These are phyloP conservation scores for Xylaria sp. DNA, from an alignment of 2,329 filamentous ascomycete species.

Conservation along the genomic window DNA sequence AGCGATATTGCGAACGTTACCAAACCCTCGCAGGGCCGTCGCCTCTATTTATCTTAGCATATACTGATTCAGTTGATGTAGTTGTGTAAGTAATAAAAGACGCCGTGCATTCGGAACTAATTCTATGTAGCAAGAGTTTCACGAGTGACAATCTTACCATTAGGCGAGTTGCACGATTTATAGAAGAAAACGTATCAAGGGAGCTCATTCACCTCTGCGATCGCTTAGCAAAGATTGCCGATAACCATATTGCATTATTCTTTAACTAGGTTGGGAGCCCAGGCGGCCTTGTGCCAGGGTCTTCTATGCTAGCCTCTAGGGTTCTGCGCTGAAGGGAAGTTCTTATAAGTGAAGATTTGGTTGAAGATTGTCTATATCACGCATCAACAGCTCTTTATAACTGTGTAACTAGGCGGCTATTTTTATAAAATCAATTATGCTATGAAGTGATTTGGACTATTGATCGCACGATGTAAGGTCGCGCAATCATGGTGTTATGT, in stretches of 20 bases:
- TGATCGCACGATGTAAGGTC: too few species aligned
- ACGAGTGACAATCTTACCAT: background rate
- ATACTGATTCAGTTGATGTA: background rate
- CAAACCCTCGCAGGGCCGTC: background rate
- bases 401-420: too few species aligned
- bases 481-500: too few species aligned
- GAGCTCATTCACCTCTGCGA: background rate
- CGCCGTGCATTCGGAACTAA: background rate
- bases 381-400: too few species aligned
- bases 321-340: conserved; percentile 1
- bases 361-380: too few species aligned
- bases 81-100: conserved; percentile 1
- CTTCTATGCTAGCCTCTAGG: background rate
- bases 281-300: background rate
- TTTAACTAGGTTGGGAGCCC: background rate
- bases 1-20: conserved; percentile 1
- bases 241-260: conserved; percentile 4
- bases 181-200: background rate
- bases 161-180: background rate
- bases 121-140: conserved; percentile 1
- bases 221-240: background rate
- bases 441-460: too few species aligned
- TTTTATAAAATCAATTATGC: too few species aligned
- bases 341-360: too few species aligned
- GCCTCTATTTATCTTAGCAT: conserved; percentile 3